Evolutionary conservation across 257 asterid genomes (phyloP), one percentile per base, ranked within the genome.

Genomic region (Datura wrightii): DNA sequence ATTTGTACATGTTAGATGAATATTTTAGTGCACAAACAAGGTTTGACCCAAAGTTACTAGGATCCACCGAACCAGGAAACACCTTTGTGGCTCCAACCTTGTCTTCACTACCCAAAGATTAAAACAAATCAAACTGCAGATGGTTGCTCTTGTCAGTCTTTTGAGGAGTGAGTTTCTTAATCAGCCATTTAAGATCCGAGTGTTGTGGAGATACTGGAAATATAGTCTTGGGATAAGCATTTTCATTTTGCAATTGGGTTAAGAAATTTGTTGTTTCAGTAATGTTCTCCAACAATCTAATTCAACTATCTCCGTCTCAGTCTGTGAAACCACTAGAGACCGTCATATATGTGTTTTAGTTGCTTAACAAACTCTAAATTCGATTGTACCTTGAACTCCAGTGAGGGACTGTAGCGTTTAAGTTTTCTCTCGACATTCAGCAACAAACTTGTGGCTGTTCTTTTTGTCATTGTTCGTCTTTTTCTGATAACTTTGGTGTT

Each of bases 401-500:
- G 39, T 14, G 16, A 63, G 5, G 41, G 71, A 9, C 71, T 1
- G 2, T 19, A 72, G 19, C 1, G 3, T 46, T n/a, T 24, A n/a
- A 46, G 2, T 19, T 6, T 70, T 19, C 36, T 44, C 39, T 46
- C 3, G n/a, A 42, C 55, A 18, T 41, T 18, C 55, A 71, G 37
- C 55, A 42, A 42, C 55, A 42, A 71, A 71, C 37, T n/a, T 72
- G 59, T 46, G 58, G 19, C 13, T 46, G 56, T 72, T 10, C 59
- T 46, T 70, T 41, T 15, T 10, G 39, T 19, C 3, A 16, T 10
- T 41, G 3, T 72, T 72, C 11, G 19, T 72, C 19, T 48, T 19
- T 71, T 56, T n/a, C 4, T 16, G 8, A 67, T 71, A 71, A 71
- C 79, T 72, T 72, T 72, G 80, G 7, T 72, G 59, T 72, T 3